Base-by-base conservation (phyloP, 306 rosid species). In the Canavalia gladiata region DNA sequence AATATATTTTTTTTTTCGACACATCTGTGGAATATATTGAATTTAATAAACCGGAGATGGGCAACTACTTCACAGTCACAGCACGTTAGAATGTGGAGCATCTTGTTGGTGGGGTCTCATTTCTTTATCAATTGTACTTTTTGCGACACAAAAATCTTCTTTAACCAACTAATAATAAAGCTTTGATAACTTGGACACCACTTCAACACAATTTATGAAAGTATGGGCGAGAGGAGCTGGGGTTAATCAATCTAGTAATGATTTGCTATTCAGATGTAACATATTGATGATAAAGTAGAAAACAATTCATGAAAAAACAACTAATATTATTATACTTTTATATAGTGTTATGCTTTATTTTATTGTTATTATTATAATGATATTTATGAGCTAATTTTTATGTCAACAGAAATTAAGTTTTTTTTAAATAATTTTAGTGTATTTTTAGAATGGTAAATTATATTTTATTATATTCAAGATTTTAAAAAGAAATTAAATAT, bases 101-200 rank as follows among this genome's bases (percentile, higher is more conserved):
- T 78, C 30, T 55, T 45, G 25, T 30, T 66, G 49, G 68, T 78
- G 30, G 75, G 82, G 49, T 11, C 63, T 33, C 37, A 31, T 56
- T 79, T 68, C 37, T 43, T 45, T 29, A 52, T 62, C 47, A 12
- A 25, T 25, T 71, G 63, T 7, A 34, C 13, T 62, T 55, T 71
- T 77, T 45, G 25, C 31, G 83, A 77, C 66, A 77, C 47, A 63
- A 57, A 56, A 45, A 54, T 71, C 70, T 76, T 30, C 28, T 52
- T 83, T 72, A 73, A 51, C 74, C 78, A 51, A 54, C 84, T 78
- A 68, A 78, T 56, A 43, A 68, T 55, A 55, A 72, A 72, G 76
- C 54, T 42, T 77, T 77, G 10, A 63, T 81, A 76, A 60, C 59
- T 70, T 59, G 59, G 43, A 77, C 51, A 58, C 56, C 81, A 75